Conservation (phyloP, 1,139 yeast species). For the Candida sanyaensis region DNA sequence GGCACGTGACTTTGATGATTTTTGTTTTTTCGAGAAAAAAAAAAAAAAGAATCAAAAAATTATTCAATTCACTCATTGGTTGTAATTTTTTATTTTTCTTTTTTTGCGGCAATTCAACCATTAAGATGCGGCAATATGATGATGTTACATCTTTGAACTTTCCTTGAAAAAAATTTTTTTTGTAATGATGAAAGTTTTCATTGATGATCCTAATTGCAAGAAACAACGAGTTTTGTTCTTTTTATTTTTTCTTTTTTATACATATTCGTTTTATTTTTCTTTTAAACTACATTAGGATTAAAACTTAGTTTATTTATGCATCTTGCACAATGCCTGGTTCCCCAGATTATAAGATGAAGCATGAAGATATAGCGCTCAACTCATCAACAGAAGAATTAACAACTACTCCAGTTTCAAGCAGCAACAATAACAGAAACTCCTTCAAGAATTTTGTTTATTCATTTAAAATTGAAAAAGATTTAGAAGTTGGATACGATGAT, state of each 20-base stretch:
- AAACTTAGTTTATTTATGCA: neutral
- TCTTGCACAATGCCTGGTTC: neutral
- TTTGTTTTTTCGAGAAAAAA: neutral
- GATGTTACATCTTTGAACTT: neutral
- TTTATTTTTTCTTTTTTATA: neutral
- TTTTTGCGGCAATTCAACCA: constrained; percentile 3
- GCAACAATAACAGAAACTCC: constrained; percentile 1
- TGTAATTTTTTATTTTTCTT: neutral
- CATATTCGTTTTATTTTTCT: neutral
- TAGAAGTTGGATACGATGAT: constrained; percentile 12
- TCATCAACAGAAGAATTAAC: neutral
- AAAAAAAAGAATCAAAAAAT: too few species aligned
- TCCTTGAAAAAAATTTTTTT: neutral
- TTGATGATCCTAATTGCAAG: neutral
- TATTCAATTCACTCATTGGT: too few species aligned
- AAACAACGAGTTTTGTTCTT: constrained; percentile 1
- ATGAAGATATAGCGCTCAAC: neutral
- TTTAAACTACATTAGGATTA: too few species aligned
- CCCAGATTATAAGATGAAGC: neutral
- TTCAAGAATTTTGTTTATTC: constrained; percentile 8
- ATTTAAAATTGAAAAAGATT: constrained; percentile 12
- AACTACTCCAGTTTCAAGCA: neutral
- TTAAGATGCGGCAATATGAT: neutral
- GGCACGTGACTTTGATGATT: too few species aligned
- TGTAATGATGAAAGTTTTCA: neutral